Percentiles rank a stretch among this genome's conserved stretches.
phyloP scores from a whole-genome alignment of 2,329 filamentous ascomycete genomes.

The Lachnellula hyalina region DNA sequence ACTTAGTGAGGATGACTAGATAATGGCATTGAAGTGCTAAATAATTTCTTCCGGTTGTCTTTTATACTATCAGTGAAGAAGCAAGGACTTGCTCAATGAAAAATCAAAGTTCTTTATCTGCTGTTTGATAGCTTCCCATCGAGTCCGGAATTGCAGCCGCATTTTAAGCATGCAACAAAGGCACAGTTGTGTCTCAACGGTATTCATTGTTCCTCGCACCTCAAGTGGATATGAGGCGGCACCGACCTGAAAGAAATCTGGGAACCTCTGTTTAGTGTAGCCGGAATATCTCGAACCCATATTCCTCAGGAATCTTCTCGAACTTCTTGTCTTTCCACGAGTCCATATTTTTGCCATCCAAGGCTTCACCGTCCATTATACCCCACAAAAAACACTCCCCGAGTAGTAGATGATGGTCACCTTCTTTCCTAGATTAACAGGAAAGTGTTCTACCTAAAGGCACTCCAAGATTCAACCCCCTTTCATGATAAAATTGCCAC shows the following conservation, averaged over 20 bases:
- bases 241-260: neutral
- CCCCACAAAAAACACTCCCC: conserved; percentile 1
- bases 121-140: neutral
- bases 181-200: neutral
- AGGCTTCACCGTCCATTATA: neutral
- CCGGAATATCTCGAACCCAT: neutral
- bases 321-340: neutral
- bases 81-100: neutral
- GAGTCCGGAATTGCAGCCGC: neutral
- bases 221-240: neutral
- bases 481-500: too few relatives aligned
- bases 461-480: neutral
- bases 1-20: neutral
- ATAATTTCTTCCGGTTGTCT: neutral
- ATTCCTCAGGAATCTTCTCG: neutral
- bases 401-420: neutral
- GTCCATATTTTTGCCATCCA: neutral
- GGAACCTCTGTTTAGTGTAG: neutral
- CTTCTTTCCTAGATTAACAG: neutral
- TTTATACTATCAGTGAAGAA: neutral
- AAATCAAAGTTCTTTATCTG: neutral
- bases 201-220: neutral
- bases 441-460: neutral
- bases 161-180: neutral
- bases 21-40: neutral